These are phyloP conservation scores for Alloteropsis semialata DNA, from an alignment of 176 grass and related monocot genomes.

Conservation along the genomic window DNA sequence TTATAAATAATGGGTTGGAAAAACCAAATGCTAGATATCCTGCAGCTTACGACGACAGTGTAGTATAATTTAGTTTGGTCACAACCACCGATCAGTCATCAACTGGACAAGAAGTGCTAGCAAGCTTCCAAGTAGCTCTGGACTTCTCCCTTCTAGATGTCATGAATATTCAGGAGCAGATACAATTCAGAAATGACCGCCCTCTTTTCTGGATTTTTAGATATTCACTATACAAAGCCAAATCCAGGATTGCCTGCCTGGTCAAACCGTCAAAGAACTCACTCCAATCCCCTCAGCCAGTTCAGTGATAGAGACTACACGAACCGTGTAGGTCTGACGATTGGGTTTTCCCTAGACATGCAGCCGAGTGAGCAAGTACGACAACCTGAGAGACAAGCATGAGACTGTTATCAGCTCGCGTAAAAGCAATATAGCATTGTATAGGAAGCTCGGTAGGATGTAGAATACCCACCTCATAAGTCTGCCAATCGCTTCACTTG, in stretches of 20 bases:
- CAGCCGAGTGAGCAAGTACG: constrained; percentile 59
- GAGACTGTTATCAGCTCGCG: neutral
- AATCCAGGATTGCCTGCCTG: neutral
- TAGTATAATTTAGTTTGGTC: neutral
- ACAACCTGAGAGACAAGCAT: constrained; percentile 33
- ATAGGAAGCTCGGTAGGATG: neutral
- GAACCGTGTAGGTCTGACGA: neutral
- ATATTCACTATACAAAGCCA: constrained; percentile 17
- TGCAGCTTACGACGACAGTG: constrained; percentile 1
- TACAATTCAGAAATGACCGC: neutral
- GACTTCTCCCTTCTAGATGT: constrained; percentile 26
- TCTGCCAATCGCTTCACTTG: constrained; percentile 45
- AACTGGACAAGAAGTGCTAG: neutral
- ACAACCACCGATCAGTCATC: constrained; percentile 4
- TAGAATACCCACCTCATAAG: constrained; percentile 52
- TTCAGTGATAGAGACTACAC: neutral
- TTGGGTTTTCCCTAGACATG: constrained; percentile 39
- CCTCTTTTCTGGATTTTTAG: constrained; percentile 23
- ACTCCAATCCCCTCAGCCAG: neutral
- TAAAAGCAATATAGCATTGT: neutral
- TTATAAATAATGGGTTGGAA: neutral
- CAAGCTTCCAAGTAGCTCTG: constrained; percentile 8
- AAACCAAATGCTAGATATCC: neutral
- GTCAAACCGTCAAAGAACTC: neutral
- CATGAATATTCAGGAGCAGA: neutral